Conservation (phyloP, 1,139 yeast species). For the Lodderomyces theae region DNA sequence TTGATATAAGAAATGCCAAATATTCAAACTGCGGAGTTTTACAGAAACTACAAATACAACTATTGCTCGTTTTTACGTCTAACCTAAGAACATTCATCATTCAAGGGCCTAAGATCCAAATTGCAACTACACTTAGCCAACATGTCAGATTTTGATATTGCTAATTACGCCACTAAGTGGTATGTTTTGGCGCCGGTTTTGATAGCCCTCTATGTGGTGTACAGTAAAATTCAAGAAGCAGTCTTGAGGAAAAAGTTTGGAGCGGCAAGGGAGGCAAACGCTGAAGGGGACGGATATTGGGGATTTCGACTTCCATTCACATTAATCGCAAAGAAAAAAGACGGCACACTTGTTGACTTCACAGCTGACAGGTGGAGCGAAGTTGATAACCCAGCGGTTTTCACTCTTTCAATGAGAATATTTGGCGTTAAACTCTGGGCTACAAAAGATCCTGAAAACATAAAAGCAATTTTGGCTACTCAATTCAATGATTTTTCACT, state of each 20-base stretch:
- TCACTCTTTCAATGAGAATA: constrained; percentile 16
- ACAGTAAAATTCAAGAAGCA: neutral
- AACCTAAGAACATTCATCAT: too few species aligned
- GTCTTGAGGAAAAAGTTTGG: neutral
- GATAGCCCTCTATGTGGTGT: neutral
- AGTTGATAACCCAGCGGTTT: constrained; percentile 13
- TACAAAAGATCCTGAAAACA: constrained; percentile 30
- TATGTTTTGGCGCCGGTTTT: neutral
- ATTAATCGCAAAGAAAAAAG: neutral
- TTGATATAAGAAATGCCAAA: too few species aligned
- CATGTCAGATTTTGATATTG: neutral
- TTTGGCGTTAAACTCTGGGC: constrained; percentile 18
- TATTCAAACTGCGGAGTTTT: too few species aligned
- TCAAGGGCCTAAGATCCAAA: too few species aligned
- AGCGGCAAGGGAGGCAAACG: neutral
- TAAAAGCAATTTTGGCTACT: constrained; percentile 36
- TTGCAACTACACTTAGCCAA: neutral
- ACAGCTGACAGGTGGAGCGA: neutral
- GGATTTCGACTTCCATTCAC: neutral
- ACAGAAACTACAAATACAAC: too few species aligned
- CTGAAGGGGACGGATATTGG: neutral
- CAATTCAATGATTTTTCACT: constrained; percentile 49
- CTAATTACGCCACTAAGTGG: constrained; percentile 1
- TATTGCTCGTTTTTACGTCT: too few species aligned
- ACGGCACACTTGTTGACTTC: neutral